These are phyloP conservation scores for Pythium graminicola DNA, from an alignment of 352 stramenopile genomes.

Conservation along the genomic window DNA sequence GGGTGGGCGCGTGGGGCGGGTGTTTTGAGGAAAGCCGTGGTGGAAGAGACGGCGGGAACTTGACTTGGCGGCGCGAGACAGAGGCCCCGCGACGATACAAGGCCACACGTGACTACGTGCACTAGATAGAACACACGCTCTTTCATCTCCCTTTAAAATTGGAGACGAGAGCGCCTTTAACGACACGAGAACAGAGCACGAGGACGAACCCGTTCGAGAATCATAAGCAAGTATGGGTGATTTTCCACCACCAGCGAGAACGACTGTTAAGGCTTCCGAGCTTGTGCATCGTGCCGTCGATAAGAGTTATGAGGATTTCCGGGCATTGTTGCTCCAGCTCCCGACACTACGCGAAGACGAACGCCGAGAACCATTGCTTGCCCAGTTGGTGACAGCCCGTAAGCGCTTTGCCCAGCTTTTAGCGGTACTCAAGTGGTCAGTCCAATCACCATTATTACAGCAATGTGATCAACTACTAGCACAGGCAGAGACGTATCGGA, in stretches of 20 bases:
- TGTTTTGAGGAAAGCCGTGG: slow-evolving; percentile 18
- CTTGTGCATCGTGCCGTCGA: slow-evolving; percentile 73
- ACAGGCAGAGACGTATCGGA: slow-evolving; percentile 54
- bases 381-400: slow-evolving; percentile 49
- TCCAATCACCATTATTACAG: slow-evolving; percentile 68
- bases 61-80: background rate
- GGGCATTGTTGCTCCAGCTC: slow-evolving; percentile 60
- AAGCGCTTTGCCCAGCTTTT: slow-evolving; percentile 74
- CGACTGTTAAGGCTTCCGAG: slow-evolving; percentile 64
- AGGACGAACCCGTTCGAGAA: slow-evolving; percentile 13
- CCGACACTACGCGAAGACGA: slow-evolving; percentile 65
- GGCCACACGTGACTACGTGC: background rate
- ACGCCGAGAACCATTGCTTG: slow-evolving; percentile 59
- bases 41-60: slow-evolving; percentile 6
- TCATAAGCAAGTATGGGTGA: slow-evolving; percentile 41
- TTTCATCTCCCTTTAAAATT: too few relatives aligned
- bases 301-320: slow-evolving; percentile 81
- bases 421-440: slow-evolving; percentile 81
- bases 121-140: background rate
- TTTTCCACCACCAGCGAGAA: slow-evolving; percentile 52
- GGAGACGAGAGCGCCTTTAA: too few relatives aligned
- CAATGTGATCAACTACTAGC: slow-evolving; percentile 61
- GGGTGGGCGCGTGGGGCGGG: slow-evolving; percentile 13
- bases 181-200: background rate
- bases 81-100: background rate